These are phyloP conservation scores for Cyanodermella asteris DNA, from an alignment of 2,329 filamentous ascomycete species.

Conservation along the genomic window DNA sequence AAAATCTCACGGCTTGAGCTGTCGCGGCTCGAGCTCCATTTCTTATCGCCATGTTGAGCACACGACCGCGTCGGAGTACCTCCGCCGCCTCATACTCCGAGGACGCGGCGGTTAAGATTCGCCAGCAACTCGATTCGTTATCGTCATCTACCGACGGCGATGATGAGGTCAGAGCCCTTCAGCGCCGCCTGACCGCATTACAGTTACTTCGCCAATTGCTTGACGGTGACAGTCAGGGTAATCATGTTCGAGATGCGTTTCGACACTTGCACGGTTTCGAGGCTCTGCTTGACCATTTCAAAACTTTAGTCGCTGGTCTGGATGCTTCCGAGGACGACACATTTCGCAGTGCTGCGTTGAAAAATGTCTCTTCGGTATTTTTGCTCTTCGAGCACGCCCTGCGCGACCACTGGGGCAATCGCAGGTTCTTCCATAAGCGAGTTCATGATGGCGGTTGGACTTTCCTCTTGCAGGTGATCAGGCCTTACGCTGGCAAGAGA, in stretches of 20 bases:
- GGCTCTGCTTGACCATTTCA: conserved; percentile 44
- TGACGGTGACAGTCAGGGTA: conserved; percentile 27
- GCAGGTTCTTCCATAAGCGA: conserved; percentile 60
- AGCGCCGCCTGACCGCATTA: conserved; percentile 10
- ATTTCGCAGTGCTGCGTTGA: too few species aligned
- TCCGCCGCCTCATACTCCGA: background rate
- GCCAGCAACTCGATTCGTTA: too few species aligned
- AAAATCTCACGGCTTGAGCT: too few species aligned
- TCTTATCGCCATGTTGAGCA: too few species aligned
- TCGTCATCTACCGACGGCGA: too few species aligned
- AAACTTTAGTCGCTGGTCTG: too few species aligned
- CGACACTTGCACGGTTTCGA: conserved; percentile 62
- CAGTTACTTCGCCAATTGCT: conserved; percentile 45
- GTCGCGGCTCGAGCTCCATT: too few species aligned
- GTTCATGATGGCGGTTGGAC: conserved; percentile 62
- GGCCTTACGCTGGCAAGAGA: conserved; percentile 38
- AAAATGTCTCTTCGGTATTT: too few species aligned
- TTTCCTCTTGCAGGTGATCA: conserved; percentile 41
- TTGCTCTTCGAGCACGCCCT: too few species aligned
- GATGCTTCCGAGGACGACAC: too few species aligned
- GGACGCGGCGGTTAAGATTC: too few species aligned
- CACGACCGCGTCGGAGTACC: background rate
- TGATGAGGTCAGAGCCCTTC: background rate
- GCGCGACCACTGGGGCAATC: conserved; percentile 62
- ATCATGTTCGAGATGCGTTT: conserved; percentile 54